A percentile compares a stretch with the other conserved stretches of the same genome.
Conservation (phyloP, 1,284 basidiomycete genomes). For the Cutaneotrichosporon sp. region DNA sequence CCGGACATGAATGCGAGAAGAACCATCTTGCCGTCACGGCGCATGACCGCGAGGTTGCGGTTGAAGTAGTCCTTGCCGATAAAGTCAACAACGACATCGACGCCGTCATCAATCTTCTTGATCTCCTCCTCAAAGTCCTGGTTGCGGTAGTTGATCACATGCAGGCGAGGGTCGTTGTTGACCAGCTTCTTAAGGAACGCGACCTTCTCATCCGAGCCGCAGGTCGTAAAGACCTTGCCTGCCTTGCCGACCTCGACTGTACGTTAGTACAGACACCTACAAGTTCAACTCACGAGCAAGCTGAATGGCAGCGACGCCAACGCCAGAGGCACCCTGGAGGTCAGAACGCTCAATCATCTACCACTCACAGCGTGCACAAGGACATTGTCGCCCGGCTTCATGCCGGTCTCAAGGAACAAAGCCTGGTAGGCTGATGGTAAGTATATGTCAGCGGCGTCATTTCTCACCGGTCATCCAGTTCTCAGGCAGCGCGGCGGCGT, state of each 20-base stretch:
- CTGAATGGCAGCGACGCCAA: slow-evolving; percentile 86
- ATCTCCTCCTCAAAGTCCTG: slow-evolving; percentile 55
- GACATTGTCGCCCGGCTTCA: slow-evolving; percentile 68
- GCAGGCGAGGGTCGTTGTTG: slow-evolving; percentile 56
- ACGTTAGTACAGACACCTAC: not conserved
- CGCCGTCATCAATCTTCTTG: slow-evolving; percentile 44
- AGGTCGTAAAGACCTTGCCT: slow-evolving; percentile 70
- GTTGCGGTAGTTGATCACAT: slow-evolving; percentile 79
- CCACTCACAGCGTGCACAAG: slow-evolving; percentile 70
- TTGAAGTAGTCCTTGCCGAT: slow-evolving; percentile 65
- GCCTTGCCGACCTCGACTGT: slow-evolving; percentile 38
- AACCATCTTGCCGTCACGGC: slow-evolving; percentile 69
- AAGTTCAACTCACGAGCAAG: slow-evolving; percentile 63
- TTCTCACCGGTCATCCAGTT: slow-evolving; percentile 71
- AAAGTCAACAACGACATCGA: slow-evolving; percentile 79
- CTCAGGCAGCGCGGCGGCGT: slow-evolving; percentile 82
- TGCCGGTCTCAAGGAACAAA: slow-evolving; percentile 62
- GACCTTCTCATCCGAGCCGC: slow-evolving; percentile 78
- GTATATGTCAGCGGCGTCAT: not conserved
- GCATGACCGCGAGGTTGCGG: slow-evolving; percentile 71
- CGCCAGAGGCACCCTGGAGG: slow-evolving; percentile 67
- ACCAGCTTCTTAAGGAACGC: slow-evolving; percentile 60
- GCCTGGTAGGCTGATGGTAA: slow-evolving; percentile 67
- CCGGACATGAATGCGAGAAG: slow-evolving; percentile 54
- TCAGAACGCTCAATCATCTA: slow-evolving; percentile 4